These are phyloP conservation scores for Xylariaceae sp. DNA, from an alignment of 2,329 filamentous ascomycete genomes.

Conservation along the genomic window DNA sequence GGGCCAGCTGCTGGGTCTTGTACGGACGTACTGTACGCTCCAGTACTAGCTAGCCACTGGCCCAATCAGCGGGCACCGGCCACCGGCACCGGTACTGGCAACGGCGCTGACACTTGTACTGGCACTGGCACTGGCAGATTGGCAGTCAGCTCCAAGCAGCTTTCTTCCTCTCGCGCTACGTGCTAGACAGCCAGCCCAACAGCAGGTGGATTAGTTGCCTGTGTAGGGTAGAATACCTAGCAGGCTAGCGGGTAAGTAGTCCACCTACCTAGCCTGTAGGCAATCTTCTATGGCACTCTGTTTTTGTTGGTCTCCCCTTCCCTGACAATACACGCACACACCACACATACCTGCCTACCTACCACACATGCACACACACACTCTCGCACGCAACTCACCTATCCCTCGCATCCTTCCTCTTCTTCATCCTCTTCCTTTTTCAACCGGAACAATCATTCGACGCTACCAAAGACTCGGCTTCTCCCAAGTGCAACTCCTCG, in stretches of 20 bases:
- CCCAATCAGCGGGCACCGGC: background rate
- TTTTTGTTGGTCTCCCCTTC: slow-evolving; percentile 28
- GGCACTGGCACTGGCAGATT: background rate
- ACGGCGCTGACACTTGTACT: background rate
- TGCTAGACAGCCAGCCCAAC: background rate
- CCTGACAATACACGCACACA: slow-evolving; percentile 13
- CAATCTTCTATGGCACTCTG: slow-evolving; percentile 14
- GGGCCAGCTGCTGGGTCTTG: background rate
- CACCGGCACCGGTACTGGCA: slow-evolving; percentile 2
- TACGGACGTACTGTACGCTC: background rate
- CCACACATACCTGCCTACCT: background rate
- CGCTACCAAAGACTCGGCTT: slow-evolving; percentile 17
- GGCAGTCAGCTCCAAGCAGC: slow-evolving; percentile 1
- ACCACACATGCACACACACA: slow-evolving; percentile 12
- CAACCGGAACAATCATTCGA: slow-evolving; percentile 21
- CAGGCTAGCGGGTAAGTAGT: background rate
- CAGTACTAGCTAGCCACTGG: background rate
- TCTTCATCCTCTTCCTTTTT: slow-evolving; percentile 24
- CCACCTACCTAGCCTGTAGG: slow-evolving; percentile 9
- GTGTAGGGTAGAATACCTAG: background rate
- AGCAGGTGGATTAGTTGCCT: slow-evolving; percentile 8
- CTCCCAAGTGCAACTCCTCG: slow-evolving; percentile 19
- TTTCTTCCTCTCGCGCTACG: slow-evolving; percentile 6
- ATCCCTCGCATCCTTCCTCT: slow-evolving; percentile 19
- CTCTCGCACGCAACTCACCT: slow-evolving; percentile 13